Evolutionary conservation across 306 rosid species (phyloP), one percentile per base, ranked within the genome.

Genomic region (Rubus idaeus): DNA sequence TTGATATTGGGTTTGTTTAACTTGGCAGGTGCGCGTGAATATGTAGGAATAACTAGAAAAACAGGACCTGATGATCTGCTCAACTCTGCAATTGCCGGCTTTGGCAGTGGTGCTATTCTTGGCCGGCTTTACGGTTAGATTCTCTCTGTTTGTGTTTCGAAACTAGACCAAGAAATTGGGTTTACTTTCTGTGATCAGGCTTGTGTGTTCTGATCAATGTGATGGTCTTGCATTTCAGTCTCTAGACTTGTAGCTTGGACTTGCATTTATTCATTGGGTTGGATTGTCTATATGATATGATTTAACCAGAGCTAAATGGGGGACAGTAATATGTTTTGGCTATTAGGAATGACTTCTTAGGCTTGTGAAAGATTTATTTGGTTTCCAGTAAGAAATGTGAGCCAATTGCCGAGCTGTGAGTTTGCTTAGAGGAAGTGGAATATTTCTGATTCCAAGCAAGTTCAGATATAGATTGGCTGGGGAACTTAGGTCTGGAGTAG

Each of bases 121-220:
- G 99, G 99, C 44, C 99, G 96, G 68, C 82, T 95, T 51, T 93
- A 95, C 80, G 96, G 99, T 95, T 74, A 76, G 70, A 71, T 83
- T 87, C 47, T 45, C 49, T 58, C 3, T 49, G 10, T 37, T 13
- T 64, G 55, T 47, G 18, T 58, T 50, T 42, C 5, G 8, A 50
- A 62, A 62, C 66, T 65, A 5, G 21, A 12, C 1, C 5, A 58
- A 63, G 49, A 39, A 44, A 35, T 52, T 57, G 46, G 9, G 64
- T 3, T 42, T 51, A 51, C 35, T 71, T 37, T 39, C 5, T 35
- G 26, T 35, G 10, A 51, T 51, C 62, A 71, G 62, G 20, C 30
- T 71, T 71, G 45, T n/a, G 35, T 73, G 0, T 20, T 9, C 41
- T 61, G 46, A 13, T 57, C 14, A 73, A 57, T 57, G 56, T 57